These are phyloP conservation scores for Pyricularia sp. DNA, from an alignment of 2,329 filamentous ascomycete species.

Conservation along the genomic window DNA sequence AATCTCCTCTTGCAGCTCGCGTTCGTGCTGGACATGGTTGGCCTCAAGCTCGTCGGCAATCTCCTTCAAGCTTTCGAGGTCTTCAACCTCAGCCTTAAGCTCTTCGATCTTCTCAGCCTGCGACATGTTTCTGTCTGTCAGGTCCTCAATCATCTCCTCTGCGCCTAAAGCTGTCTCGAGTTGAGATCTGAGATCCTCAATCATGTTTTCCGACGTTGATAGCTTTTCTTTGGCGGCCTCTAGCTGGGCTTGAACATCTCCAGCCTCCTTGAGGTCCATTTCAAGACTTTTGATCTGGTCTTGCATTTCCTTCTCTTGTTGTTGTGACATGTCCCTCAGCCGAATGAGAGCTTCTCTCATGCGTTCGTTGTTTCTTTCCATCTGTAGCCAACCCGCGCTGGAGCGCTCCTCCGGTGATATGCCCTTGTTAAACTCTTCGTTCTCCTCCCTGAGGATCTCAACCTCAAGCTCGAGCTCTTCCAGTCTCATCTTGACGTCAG, in stretches of 20 bases:
- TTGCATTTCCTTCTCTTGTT: constrained; percentile 68
- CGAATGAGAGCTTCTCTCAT: constrained; percentile 73
- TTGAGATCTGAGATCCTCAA: constrained; percentile 81
- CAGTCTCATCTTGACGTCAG: constrained; percentile 57
- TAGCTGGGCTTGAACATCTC: constrained; percentile 54
- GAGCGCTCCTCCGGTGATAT: constrained; percentile 82
- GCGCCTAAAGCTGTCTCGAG: constrained; percentile 78
- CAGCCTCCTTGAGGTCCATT: constrained; percentile 57
- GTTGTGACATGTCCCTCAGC: constrained; percentile 74
- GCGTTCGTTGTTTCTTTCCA: constrained; percentile 82
- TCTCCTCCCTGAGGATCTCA: constrained; percentile 78
- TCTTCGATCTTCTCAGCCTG: constrained; percentile 76
- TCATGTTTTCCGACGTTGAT: constrained; percentile 55
- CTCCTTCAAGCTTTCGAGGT: constrained; percentile 80
- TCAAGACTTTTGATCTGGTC: constrained; percentile 63
- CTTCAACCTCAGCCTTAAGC: constrained; percentile 67
- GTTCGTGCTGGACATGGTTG: constrained; percentile 85
- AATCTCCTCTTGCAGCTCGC: constrained; percentile 86
- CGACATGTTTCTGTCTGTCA: constrained; percentile 75
- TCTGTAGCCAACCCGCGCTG: constrained; percentile 77
- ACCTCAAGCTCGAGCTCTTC: constrained; percentile 83
- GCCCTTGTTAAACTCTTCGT: constrained; percentile 67
- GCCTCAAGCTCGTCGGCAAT: constrained; percentile 89
- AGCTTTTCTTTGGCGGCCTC: constrained; percentile 61
- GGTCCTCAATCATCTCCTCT: constrained; percentile 87